A percentile compares a stretch with the other conserved stretches of the same genome.
Evolutionary conservation across 768 basidiomycete species (phyloP).

Genomic region (Panus rudis): DNA sequence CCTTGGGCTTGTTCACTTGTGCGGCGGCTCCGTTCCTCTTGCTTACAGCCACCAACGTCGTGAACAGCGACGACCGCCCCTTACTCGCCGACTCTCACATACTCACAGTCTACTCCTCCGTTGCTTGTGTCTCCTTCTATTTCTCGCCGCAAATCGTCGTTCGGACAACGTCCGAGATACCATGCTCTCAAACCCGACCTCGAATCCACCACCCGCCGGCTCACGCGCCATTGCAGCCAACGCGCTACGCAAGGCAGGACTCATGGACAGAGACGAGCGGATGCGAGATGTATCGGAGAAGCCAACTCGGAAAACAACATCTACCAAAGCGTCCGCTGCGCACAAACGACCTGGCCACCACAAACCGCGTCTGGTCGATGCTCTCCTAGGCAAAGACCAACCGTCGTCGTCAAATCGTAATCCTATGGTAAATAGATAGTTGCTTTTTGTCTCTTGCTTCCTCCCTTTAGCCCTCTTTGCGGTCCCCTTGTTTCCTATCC

Average conservation of each 20-base stretch:
- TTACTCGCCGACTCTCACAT: not conserved
- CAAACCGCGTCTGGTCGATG: constrained; percentile 53
- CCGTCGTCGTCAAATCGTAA: constrained; percentile 39
- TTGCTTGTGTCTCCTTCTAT: not conserved
- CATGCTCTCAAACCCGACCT: constrained; percentile 59
- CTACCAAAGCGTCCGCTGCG: constrained; percentile 49
- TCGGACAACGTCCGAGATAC: not conserved
- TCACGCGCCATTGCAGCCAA: constrained; percentile 51
- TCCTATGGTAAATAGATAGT: constrained; percentile 63
- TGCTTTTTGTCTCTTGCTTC: constrained; percentile 26
- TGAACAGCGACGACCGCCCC: not conserved
- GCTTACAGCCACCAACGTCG: not conserved
- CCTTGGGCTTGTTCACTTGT: too few species aligned
- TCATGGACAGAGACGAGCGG: constrained; percentile 66
- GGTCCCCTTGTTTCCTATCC: constrained; percentile 13
- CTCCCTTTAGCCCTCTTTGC: too few species aligned
- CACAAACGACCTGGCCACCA: constrained; percentile 57
- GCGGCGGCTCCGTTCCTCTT: not conserved
- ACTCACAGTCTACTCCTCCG: not conserved
- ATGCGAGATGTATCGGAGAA: constrained; percentile 69
- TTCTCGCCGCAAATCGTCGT: too few species aligned
- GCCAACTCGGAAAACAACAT: constrained; percentile 68
- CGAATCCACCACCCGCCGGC: constrained; percentile 51
- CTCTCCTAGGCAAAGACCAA: constrained; percentile 37
- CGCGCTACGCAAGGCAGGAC: constrained; percentile 63